Percentiles rank a stretch among this genome's conserved stretches.
phyloP scores from a whole-genome alignment of 2,329 filamentous ascomycete genomes.

The Venturiaceae sp. region DNA sequence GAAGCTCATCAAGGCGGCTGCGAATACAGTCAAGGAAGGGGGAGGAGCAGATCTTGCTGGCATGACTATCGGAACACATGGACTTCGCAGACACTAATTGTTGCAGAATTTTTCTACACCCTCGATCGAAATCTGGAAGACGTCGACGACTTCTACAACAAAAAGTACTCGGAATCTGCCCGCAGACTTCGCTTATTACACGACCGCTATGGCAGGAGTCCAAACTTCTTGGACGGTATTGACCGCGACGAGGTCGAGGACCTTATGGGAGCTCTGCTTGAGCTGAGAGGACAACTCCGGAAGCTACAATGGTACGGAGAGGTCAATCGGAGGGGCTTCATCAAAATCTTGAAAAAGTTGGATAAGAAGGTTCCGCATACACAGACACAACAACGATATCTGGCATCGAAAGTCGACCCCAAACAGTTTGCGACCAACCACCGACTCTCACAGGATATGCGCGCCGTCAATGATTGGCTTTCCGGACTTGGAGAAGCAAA shows the following conservation, averaged over 20 bases:
- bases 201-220: slow-evolving; percentile 69
- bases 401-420: slow-evolving; percentile 83
- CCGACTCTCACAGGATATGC: slow-evolving; percentile 48
- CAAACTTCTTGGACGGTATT: slow-evolving; percentile 57
- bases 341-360: slow-evolving; percentile 98
- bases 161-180: slow-evolving; percentile 77
- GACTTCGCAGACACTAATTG: slow-evolving; percentile 29
- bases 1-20: slow-evolving; percentile 82
- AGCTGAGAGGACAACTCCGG: slow-evolving; percentile 75
- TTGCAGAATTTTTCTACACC: slow-evolving; percentile 78
- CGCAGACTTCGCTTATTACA: slow-evolving; percentile 79
- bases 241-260: slow-evolving; percentile 89
- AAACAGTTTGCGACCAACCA: slow-evolving; percentile 75
- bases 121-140: slow-evolving; percentile 96
- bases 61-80: slow-evolving; percentile 5
- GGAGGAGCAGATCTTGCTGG: slow-evolving; percentile 82
- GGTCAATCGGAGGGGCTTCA: slow-evolving; percentile 87
- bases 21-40: slow-evolving; percentile 55
- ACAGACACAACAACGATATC: slow-evolving; percentile 72
- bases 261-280: slow-evolving; percentile 78
- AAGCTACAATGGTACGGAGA: slow-evolving; percentile 98
- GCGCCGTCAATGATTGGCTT: slow-evolving; percentile 82
- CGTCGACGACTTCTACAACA: slow-evolving; percentile 94
- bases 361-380: slow-evolving; percentile 81
- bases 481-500: slow-evolving; percentile 71